Evolutionary conservation across 352 stramenopile genomes (phyloP).

Genomic region (Globisporangium alternatum): DNA sequence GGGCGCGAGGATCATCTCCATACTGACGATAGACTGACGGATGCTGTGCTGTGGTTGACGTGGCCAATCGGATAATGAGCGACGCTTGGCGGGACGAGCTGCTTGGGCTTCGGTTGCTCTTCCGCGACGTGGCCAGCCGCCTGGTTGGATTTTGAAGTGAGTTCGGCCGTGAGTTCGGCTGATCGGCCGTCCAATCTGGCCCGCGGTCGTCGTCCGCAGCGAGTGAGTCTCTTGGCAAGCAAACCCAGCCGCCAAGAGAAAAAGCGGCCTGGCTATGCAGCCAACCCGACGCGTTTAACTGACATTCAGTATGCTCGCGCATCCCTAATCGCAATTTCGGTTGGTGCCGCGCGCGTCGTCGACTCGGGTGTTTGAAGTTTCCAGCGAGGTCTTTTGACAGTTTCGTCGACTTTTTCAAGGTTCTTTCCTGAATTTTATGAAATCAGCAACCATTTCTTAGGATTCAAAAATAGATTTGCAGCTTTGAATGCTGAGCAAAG

Average conservation of each 20-base stretch:
- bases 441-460: not conserved
- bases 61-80: conserved; percentile 18
- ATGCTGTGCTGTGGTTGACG: conserved; percentile 8
- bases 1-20: conserved; percentile 70
- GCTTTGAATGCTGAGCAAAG: not conserved
- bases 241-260: not conserved
- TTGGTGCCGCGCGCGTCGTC: conserved; percentile 8
- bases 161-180: conserved; percentile 9
- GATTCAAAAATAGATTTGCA: not conserved
- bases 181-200: not conserved
- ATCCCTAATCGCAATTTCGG: not conserved
- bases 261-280: not conserved
- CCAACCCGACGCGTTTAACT: not conserved
- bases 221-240: conserved; percentile 2
- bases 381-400: not conserved
- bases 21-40: conserved; percentile 15
- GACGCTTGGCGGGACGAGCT: conserved; percentile 10
- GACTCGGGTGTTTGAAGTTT: conserved; percentile 10
- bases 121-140: not conserved
- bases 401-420: conserved; percentile 10
- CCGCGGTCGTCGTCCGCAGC: not conserved
- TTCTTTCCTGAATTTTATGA: not conserved
- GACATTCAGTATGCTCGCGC: not conserved
- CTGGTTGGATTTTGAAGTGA: conserved; percentile 18
- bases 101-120: not conserved